phyloP scores from a whole-genome alignment of 2,329 filamentous ascomycete species.

The Ophiocordyceps robertsii region DNA sequence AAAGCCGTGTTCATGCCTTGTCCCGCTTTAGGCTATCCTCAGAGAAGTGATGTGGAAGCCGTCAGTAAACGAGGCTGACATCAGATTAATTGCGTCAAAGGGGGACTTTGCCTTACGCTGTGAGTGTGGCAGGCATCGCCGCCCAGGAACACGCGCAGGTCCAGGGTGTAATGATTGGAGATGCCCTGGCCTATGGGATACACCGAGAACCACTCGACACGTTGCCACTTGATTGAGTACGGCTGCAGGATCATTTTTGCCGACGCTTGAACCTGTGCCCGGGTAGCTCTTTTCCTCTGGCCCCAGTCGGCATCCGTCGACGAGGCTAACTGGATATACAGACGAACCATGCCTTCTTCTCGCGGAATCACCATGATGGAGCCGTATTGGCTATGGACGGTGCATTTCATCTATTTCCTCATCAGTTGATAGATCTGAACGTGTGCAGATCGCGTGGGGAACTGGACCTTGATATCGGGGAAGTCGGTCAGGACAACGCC shows the following conservation, averaged over 20 bases:
- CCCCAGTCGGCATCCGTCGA: slow-evolving; percentile 48
- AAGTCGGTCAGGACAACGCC: slow-evolving; percentile 61
- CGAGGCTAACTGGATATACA: slow-evolving; percentile 55
- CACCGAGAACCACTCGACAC: slow-evolving; percentile 61
- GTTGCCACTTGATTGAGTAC: slow-evolving; percentile 54
- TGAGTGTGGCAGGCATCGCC: slow-evolving; percentile 73
- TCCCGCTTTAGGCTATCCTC: slow-evolving; percentile 54
- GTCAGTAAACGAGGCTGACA: too few species aligned
- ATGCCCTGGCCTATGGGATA: slow-evolving; percentile 68
- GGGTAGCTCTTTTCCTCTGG: slow-evolving; percentile 48
- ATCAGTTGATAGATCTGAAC: slow-evolving; percentile 25
- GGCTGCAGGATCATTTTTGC: slow-evolving; percentile 53
- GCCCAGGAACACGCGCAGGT: slow-evolving; percentile 59
- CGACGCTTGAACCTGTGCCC: slow-evolving; percentile 48
- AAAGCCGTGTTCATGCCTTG: slow-evolving; percentile 75
- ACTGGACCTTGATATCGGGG: slow-evolving; percentile 56
- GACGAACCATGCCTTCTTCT: slow-evolving; percentile 53
- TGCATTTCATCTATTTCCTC: slow-evolving; percentile 51
- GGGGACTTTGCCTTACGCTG: slow-evolving; percentile 34
- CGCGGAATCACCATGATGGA: slow-evolving; percentile 72
- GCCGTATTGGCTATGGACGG: slow-evolving; percentile 59
- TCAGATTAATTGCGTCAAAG: too few species aligned
- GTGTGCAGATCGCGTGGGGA: neutral
- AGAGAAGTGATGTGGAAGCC: too few species aligned
- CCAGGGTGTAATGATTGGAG: slow-evolving; percentile 51